A percentile compares a stretch with the other conserved stretches of the same genome.
Conservation (phyloP, 1,284 basidiomycete genomes). For the Cryptococcus deneoformans region DNA sequence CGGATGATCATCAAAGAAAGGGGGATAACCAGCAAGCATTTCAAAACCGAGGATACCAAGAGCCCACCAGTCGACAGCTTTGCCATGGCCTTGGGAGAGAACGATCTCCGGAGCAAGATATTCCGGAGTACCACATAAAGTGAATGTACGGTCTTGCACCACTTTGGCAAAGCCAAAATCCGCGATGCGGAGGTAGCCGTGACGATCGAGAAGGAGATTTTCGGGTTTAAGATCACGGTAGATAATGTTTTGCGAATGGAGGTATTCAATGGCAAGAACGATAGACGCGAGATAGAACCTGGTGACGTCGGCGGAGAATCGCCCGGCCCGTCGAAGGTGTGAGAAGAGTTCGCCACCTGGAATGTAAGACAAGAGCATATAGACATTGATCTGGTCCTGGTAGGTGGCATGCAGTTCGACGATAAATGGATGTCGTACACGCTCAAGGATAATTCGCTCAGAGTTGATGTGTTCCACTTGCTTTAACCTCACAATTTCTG, state of each 20-base stretch:
- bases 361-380: constrained; percentile 56
- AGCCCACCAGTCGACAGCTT: constrained; percentile 56
- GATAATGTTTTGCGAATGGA: constrained; percentile 53
- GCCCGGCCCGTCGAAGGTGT: constrained; percentile 51
- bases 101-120: constrained; percentile 53
- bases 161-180: constrained; percentile 57
- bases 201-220: constrained; percentile 52
- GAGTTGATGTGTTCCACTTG: constrained; percentile 59
- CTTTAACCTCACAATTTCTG: constrained; percentile 55
- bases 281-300: constrained; percentile 56
- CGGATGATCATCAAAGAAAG: constrained; percentile 52
- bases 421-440: constrained; percentile 57
- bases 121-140: constrained; percentile 52
- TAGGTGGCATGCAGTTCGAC: constrained; percentile 55
- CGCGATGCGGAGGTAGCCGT: constrained; percentile 52
- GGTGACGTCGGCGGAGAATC: constrained; percentile 55
- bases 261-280: constrained; percentile 53
- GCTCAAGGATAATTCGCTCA: constrained; percentile 54
- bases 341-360: constrained; percentile 57
- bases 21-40: constrained; percentile 52
- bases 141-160: constrained; percentile 52
- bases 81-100: constrained; percentile 53
- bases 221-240: constrained; percentile 56
- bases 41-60: constrained; percentile 54
- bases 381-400: constrained; percentile 55